Conservation (phyloP, 345 rosid genomes). For the Rhodomyrtus tomentosa region DNA sequence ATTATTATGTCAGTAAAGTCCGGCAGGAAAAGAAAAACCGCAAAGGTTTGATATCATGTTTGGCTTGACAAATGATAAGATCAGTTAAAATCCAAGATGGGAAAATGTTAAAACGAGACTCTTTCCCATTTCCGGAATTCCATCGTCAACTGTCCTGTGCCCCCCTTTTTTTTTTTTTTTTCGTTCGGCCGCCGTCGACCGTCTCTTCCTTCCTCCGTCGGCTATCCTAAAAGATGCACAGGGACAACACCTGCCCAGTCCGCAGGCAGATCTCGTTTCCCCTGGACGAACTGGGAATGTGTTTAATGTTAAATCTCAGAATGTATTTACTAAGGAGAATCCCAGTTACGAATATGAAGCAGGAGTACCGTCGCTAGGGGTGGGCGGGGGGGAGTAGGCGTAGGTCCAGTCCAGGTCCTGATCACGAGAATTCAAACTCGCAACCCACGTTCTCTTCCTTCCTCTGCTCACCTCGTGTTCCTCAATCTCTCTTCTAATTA, state of each 20-base stretch:
- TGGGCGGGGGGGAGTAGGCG: too few species aligned
- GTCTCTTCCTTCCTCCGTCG: not conserved
- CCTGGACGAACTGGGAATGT: not conserved
- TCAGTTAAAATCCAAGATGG: too few species aligned
- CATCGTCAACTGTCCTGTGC: not conserved
- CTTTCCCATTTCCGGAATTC: too few species aligned
- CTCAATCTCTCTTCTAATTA: not conserved
- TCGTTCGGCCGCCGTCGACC: not conserved
- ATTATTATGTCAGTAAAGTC: too few species aligned
- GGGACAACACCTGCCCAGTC: not conserved
- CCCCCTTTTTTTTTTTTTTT: not conserved
- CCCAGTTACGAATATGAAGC: not conserved
- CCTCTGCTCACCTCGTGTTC: not conserved
- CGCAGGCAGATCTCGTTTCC: not conserved
- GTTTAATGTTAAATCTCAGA: not conserved
- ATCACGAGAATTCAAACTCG: slow-evolving; percentile 1
- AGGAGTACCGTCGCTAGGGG: not conserved
- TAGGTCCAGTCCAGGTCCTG: not conserved
- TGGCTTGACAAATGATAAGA: too few species aligned
- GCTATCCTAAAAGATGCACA: not conserved
- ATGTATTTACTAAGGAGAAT: not conserved
- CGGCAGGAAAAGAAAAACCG: too few species aligned
- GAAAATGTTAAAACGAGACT: too few species aligned
- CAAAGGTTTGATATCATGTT: too few species aligned
- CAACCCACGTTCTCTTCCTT: not conserved